Conservation (phyloP, 2,329 filamentous ascomycete genomes). For the Bisporella sp. region DNA sequence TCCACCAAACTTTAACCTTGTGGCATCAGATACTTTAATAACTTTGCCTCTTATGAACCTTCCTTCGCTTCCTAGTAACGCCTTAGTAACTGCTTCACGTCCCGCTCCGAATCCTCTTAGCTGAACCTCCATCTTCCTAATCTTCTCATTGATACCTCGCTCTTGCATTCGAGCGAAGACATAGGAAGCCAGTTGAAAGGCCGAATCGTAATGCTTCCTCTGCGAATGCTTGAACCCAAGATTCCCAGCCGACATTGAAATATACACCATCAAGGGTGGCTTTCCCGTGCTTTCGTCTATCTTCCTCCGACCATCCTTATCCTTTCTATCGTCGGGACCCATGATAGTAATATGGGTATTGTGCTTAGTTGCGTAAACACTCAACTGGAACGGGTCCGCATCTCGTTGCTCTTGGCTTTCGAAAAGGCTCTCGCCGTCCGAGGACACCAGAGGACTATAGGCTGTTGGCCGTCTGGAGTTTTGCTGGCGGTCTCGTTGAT, state of each 20-base stretch:
- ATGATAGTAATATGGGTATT: slow-evolving; percentile 93
- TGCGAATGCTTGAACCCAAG: slow-evolving; percentile 84
- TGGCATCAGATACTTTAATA: slow-evolving; percentile 73
- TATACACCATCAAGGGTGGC: slow-evolving; percentile 53
- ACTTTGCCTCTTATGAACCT: slow-evolving; percentile 68
- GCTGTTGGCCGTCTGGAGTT: not conserved
- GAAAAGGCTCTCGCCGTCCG: slow-evolving; percentile 13
- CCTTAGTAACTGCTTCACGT: slow-evolving; percentile 84
- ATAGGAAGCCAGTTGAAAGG: slow-evolving; percentile 81
- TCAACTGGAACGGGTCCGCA: slow-evolving; percentile 71
- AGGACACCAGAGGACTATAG: not conserved
- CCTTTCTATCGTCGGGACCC: slow-evolving; percentile 60
- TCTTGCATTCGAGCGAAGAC: slow-evolving; percentile 81
- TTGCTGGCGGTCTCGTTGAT: not conserved
- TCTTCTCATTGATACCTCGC: slow-evolving; percentile 67
- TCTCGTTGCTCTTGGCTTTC: slow-evolving; percentile 28
- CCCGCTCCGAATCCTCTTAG: slow-evolving; percentile 81
- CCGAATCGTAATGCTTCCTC: slow-evolving; percentile 80
- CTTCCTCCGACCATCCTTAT: not conserved
- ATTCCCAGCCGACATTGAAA: slow-evolving; percentile 77
- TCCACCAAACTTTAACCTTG: slow-evolving; percentile 92
- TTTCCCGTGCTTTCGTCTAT: not conserved
- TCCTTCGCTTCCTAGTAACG: slow-evolving; percentile 80
- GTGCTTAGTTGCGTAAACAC: slow-evolving; percentile 83
- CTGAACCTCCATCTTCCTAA: slow-evolving; percentile 70